phyloP scores from a whole-genome alignment of 768 basidiomycete genomes.

The Panaeolus papilionaceus region DNA sequence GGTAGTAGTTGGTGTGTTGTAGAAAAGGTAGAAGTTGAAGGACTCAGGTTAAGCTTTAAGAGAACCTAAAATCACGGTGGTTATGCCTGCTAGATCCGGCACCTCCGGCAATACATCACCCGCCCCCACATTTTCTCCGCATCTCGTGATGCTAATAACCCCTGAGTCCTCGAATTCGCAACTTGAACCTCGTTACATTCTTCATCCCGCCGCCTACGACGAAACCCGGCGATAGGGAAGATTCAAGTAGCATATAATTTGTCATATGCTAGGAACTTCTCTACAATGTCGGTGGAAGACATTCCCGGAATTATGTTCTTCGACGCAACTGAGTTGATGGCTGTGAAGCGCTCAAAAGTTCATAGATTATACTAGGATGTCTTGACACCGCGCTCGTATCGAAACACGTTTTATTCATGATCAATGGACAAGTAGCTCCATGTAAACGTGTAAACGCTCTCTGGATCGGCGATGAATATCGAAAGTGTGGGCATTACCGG shows the following conservation, averaged over 20 bases:
- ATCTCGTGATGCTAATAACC: not conserved
- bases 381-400: not conserved
- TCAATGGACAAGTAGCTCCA: no score
- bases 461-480: no score
- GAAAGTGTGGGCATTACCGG: no score
- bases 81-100: constrained; percentile 9
- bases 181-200: not conserved
- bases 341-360: not conserved
- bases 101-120: not conserved
- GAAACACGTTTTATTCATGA: not conserved
- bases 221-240: no score
- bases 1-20: not conserved
- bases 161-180: not conserved
- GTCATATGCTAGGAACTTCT: no score
- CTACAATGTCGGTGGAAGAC: no score
- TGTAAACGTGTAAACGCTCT: no score
- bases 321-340: not conserved
- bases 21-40: constrained; percentile 6
- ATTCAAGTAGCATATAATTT: no score
- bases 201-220: not conserved
- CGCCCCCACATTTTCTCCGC: constrained; percentile 1
- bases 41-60: constrained; percentile 9
- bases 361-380: not conserved
- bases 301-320: not conserved
- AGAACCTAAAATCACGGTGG: constrained; percentile 10